Conservation (phyloP, 352 stramenopile species). For the Vaucheria bursata region DNA sequence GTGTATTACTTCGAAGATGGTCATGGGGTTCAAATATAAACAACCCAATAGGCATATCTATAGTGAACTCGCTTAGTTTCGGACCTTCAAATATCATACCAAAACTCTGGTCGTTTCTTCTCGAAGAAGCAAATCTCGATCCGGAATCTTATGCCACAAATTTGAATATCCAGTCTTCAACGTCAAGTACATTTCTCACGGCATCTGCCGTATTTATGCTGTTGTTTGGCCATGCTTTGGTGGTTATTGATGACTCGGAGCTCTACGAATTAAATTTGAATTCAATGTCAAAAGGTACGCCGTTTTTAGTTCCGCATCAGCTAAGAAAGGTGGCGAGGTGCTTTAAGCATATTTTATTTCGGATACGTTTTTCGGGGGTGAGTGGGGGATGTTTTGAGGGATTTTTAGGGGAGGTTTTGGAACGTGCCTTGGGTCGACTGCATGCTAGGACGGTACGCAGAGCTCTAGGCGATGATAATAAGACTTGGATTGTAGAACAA, state of each 20-base stretch:
- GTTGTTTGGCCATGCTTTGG: constrained; percentile 24
- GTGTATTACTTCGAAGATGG: constrained; percentile 27
- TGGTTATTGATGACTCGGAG: constrained; percentile 36
- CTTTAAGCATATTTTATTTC: constrained; percentile 25
- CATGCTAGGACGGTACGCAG: constrained; percentile 26
- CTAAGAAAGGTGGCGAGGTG: neutral
- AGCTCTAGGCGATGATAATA: constrained; percentile 13
- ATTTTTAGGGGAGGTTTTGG: neutral
- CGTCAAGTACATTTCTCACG: neutral
- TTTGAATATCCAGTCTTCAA: neutral
- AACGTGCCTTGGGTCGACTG: constrained; percentile 13
- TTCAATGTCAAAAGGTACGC: too few species aligned
- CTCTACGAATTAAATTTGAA: too few species aligned
- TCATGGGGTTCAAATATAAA: constrained; percentile 16
- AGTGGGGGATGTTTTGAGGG: too few species aligned
- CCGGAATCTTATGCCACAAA: too few species aligned
- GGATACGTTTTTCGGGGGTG: neutral
- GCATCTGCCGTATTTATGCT: constrained; percentile 17
- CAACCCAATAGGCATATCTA: constrained; percentile 11
- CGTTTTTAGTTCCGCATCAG: constrained; percentile 19
- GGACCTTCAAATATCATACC: constrained; percentile 11
- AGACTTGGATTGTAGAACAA: constrained; percentile 23
- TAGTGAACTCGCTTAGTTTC: constrained; percentile 19
- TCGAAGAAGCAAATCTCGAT: constrained; percentile 17
- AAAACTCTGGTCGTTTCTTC: constrained; percentile 20